Conservation (phyloP, 805 yeast species). For the Yarrowia phangngaensis region DNA sequence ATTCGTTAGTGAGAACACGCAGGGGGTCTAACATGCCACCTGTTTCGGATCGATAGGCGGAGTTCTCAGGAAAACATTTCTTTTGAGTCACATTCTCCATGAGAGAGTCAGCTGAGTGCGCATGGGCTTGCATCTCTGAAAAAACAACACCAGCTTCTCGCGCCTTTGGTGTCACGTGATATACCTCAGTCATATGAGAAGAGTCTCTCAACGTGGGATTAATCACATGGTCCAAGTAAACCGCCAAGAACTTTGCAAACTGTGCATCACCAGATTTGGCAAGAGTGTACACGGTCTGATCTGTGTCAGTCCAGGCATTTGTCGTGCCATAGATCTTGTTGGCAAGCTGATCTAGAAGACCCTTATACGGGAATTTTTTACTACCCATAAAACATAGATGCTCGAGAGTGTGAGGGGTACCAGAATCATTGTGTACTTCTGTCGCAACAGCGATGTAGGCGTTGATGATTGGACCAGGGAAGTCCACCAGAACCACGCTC, state of each 20-base stretch:
- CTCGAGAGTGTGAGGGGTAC: constrained; percentile 93
- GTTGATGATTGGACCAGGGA: constrained; percentile 77
- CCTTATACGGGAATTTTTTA: constrained; percentile 81
- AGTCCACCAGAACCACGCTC: constrained; percentile 69
- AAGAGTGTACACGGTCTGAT: constrained; percentile 89
- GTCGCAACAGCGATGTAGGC: constrained; percentile 98
- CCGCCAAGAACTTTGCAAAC: constrained; percentile 74
- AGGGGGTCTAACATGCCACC: constrained; percentile 84
- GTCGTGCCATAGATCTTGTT: constrained; percentile 79
- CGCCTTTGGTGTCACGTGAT: constrained; percentile 86
- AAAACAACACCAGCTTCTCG: constrained; percentile 95
- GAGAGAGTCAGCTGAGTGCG: constrained; percentile 69
- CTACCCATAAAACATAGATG: constrained; percentile 96
- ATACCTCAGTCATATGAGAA: constrained; percentile 90
- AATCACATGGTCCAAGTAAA: constrained; percentile 82
- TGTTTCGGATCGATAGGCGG: constrained; percentile 90
- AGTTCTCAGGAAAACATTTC: constrained; percentile 44
- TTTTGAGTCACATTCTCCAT: constrained; percentile 48
- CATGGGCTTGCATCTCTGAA: constrained; percentile 94
- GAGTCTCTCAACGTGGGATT: constrained; percentile 83
- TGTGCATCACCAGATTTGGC: constrained; percentile 97
- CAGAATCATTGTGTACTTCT: constrained; percentile 80
- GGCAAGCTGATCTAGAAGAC: constrained; percentile 81
- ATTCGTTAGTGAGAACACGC: constrained; percentile 65
- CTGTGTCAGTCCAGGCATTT: constrained; percentile 96